Evolutionary conservation across 805 yeast genomes (phyloP).

Genomic region (Candida ipomoeae): DNA sequence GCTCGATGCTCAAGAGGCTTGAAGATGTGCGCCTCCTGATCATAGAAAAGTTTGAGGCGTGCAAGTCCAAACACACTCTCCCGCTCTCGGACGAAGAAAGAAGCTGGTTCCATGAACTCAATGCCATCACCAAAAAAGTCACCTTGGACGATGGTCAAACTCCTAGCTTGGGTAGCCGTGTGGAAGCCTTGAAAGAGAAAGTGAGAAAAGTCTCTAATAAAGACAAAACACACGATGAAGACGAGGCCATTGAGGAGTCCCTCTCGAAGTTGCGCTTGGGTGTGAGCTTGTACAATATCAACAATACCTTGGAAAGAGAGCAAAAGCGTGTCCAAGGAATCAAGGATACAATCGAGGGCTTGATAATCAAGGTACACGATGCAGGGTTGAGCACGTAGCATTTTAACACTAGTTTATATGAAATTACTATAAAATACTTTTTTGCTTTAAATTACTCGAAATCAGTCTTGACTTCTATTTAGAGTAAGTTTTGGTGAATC

Average conservation of each 20-base stretch:
- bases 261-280: conserved; percentile 10
- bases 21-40: conserved; percentile 21
- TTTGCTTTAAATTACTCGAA: too few relatives aligned
- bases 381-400: background rate
- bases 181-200: conserved; percentile 10
- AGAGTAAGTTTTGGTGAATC: too few relatives aligned
- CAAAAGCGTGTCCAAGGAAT: conserved; percentile 16
- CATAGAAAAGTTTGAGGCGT: conserved; percentile 20
- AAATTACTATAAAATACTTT: too few relatives aligned
- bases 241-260: conserved; percentile 5
- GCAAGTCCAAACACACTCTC: conserved; percentile 19
- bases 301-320: conserved; percentile 21
- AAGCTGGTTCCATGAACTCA: conserved; percentile 36
- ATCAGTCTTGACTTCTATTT: too few relatives aligned
- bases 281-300: conserved; percentile 7
- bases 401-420: too few relatives aligned
- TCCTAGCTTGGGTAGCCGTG: conserved; percentile 8
- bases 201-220: conserved; percentile 3
- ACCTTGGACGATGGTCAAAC: conserved; percentile 6
- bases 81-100: conserved; percentile 35
- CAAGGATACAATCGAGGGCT: conserved; percentile 14
- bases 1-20: conserved; percentile 18
- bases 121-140: conserved; percentile 18
- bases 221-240: background rate
- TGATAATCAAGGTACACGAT: conserved; percentile 6